Evolutionary conservation across 495 filamentous ascomycete genomes (phyloP).

Genomic region (Penicillium alfredii): DNA sequence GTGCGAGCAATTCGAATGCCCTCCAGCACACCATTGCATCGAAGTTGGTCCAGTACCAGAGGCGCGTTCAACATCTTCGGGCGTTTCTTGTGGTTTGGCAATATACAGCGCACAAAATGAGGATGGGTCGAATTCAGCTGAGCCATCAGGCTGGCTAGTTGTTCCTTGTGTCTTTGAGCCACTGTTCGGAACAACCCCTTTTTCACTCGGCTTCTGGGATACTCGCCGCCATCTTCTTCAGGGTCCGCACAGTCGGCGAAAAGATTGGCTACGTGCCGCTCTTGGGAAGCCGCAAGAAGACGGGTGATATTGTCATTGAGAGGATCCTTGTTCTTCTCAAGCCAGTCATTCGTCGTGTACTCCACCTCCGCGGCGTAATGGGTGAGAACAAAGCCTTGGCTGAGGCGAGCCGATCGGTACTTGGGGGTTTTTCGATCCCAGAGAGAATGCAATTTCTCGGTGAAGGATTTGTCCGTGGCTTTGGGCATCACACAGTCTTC

Average conservation of each 20-base stretch:
- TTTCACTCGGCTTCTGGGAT: constrained; percentile 78
- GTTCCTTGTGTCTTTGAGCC: constrained; percentile 96
- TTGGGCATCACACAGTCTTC: constrained; percentile 99
- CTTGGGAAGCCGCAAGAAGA: constrained; percentile 72
- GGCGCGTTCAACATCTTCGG: constrained; percentile 86
- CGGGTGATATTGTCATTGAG: constrained; percentile 94
- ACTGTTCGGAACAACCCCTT: constrained; percentile 97
- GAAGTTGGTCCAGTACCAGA: constrained; percentile 88
- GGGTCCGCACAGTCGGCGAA: constrained; percentile 82
- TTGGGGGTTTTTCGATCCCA: constrained; percentile 96
- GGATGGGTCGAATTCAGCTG: constrained; percentile 94
- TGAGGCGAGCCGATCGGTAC: constrained; percentile 80
- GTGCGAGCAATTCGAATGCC: constrained; percentile 96
- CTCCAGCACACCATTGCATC: constrained; percentile 97
- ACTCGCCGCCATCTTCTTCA: constrained; percentile 61
- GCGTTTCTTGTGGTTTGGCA: constrained; percentile 98
- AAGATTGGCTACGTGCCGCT: constrained; percentile 75
- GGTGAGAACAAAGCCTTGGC: constrained; percentile 93
- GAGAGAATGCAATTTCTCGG: constrained; percentile 90
- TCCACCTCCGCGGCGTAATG: constrained; percentile 98
- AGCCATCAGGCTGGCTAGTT: constrained; percentile 89
- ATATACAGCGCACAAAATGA: constrained; percentile 96
- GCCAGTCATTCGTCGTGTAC: constrained; percentile 90
- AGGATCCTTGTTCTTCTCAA: constrained; percentile 99
- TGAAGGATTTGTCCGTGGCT: constrained; percentile 93